Percentiles rank a stretch among this genome's conserved stretches.
Evolutionary conservation across 768 basidiomycete species (phyloP).

Genomic region (Suillus subluteus): DNA sequence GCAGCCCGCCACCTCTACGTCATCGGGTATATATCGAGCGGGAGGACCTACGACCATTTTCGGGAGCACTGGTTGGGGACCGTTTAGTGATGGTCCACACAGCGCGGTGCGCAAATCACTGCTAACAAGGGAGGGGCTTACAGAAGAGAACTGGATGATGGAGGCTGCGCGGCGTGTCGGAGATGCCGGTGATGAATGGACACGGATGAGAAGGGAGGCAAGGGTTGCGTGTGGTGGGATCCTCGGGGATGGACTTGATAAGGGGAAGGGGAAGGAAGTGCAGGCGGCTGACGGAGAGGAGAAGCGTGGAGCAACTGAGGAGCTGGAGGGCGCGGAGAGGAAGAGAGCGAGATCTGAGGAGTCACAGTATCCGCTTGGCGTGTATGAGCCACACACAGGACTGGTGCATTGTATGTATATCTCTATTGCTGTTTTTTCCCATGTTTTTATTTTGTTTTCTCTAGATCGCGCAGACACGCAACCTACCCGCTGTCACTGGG

Average conservation of each 20-base stretch:
- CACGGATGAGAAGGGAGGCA: slow-evolving; percentile 56
- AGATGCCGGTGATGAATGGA: slow-evolving; percentile 69
- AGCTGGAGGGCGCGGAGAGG: slow-evolving; percentile 27
- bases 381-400: slow-evolving; percentile 84
- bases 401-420: slow-evolving; percentile 67
- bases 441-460: slow-evolving; percentile 7
- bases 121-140: slow-evolving; percentile 78
- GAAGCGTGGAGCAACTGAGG: slow-evolving; percentile 24
- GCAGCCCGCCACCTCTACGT: slow-evolving; percentile 26
- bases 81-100: slow-evolving; percentile 86
- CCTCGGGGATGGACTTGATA: slow-evolving; percentile 34
- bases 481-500: slow-evolving; percentile 68
- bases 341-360: slow-evolving; percentile 35
- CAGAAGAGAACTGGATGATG: slow-evolving; percentile 92
- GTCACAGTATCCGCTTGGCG: slow-evolving; percentile 54
- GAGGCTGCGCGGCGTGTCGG: slow-evolving; percentile 69
- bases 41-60: slow-evolving; percentile 95
- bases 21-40: slow-evolving; percentile 76
- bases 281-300: slow-evolving; percentile 35
- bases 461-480: slow-evolving; percentile 81
- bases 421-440: slow-evolving; percentile 6
- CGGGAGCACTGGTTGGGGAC: slow-evolving; percentile 80
- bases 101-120: slow-evolving; percentile 83
- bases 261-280: slow-evolving; percentile 36
- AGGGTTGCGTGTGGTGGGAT: slow-evolving; percentile 56